Percentiles rank a stretch among this genome's conserved stretches.
phyloP scores from a whole-genome alignment of 2,329 filamentous ascomycete species.

The Zasmidium citrigriseum region DNA sequence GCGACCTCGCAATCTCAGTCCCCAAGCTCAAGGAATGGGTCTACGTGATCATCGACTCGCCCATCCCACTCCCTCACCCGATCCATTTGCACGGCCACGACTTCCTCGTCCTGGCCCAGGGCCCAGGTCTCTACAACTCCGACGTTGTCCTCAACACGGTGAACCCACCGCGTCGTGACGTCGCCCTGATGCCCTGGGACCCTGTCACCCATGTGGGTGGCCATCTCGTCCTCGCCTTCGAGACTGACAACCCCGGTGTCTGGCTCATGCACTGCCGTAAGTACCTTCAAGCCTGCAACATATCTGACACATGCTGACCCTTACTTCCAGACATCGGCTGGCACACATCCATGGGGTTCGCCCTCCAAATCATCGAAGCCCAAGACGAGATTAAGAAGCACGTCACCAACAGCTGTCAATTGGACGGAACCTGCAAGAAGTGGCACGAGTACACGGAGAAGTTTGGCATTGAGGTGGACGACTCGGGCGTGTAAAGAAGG shows the following conservation, averaged over 20 bases:
- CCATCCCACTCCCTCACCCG: conserved; percentile 40
- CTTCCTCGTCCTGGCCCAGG: conserved; percentile 36
- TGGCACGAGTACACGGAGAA: conserved; percentile 3
- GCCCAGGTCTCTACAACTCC: conserved; percentile 28
- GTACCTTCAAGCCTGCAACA: too few species aligned
- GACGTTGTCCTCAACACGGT: conserved; percentile 36
- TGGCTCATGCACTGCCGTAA: conserved; percentile 51
- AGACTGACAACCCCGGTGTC: conserved; percentile 54
- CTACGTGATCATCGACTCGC: conserved; percentile 47
- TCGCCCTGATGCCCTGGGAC: conserved; percentile 44
- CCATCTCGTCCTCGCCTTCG: conserved; percentile 52
- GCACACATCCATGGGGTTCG: conserved; percentile 50
- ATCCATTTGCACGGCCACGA: conserved; percentile 43
- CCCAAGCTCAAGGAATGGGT: conserved; percentile 40
- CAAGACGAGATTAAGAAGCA: conserved; percentile 6
- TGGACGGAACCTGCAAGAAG: background rate
- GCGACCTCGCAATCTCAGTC: conserved; percentile 39
- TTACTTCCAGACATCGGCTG: conserved; percentile 62
- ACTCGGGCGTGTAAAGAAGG: conserved; percentile 4
- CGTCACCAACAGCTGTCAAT: background rate
- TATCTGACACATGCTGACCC: too few species aligned
- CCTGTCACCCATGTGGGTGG: conserved; percentile 34
- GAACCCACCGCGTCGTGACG: conserved; percentile 54
- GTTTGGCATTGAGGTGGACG: background rate
- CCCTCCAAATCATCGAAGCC: conserved; percentile 27